phyloP scores from a whole-genome alignment of 2,329 filamentous ascomycete genomes.

The Ceratocystis variospora region DNA sequence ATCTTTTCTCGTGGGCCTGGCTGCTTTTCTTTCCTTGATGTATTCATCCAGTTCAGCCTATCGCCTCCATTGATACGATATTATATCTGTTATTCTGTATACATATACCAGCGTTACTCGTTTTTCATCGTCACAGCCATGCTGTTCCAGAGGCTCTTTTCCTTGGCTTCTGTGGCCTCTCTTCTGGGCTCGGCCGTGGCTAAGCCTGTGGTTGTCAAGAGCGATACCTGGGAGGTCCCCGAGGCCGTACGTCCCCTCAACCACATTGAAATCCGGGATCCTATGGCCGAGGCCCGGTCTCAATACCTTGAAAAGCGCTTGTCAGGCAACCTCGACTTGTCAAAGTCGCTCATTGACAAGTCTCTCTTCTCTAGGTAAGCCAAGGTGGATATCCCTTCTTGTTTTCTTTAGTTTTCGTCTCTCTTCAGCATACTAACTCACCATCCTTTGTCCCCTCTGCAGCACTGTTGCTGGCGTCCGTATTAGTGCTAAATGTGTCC shows the following conservation, averaged over 20 bases:
- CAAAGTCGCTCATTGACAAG: background rate
- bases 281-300: constrained; percentile 18
- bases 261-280: constrained; percentile 15
- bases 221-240: constrained; percentile 12
- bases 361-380: constrained; percentile 4
- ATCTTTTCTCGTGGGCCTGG: background rate
- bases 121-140: background rate
- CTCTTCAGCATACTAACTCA: background rate
- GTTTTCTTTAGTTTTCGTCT: background rate
- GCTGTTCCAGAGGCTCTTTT: background rate
- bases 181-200: constrained; percentile 12
- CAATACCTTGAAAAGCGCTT: constrained; percentile 21
- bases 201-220: constrained; percentile 7
- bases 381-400: background rate
- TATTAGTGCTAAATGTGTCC: constrained; percentile 31
- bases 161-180: background rate
- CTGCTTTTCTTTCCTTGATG: background rate
- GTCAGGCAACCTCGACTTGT: constrained; percentile 19
- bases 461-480: constrained; percentile 15
- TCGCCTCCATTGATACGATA: background rate
- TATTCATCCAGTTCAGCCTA: background rate
- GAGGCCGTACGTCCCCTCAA: constrained; percentile 16
- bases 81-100: background rate
- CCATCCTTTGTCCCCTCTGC: constrained; percentile 10
- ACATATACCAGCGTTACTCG: background rate